Evolutionary conservation across 2,329 filamentous ascomycete genomes (phyloP).

Genomic region (Trichoderma endophyticum): DNA sequence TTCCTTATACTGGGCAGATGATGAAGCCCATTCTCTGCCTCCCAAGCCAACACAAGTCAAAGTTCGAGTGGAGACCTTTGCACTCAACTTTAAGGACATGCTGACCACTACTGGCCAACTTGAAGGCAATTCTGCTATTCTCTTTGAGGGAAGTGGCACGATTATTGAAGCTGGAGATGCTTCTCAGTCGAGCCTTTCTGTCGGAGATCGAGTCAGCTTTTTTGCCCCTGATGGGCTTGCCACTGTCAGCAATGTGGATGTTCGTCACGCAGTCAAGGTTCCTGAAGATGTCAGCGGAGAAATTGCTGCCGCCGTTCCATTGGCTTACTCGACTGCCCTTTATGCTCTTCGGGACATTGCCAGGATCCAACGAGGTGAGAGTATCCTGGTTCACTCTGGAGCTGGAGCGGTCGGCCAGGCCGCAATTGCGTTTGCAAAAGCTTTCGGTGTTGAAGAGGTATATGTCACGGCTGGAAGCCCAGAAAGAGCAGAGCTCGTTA

Average conservation of each 20-base stretch:
- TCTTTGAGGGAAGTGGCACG: slow-evolving; percentile 12
- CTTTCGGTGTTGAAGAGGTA: slow-evolving; percentile 24
- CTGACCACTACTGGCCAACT: slow-evolving; percentile 7
- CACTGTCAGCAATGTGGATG: slow-evolving; percentile 12
- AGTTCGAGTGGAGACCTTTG: slow-evolving; percentile 1
- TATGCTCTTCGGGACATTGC: slow-evolving; percentile 27
- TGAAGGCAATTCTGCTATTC: background rate
- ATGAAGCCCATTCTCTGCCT: background rate
- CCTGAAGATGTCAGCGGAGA: background rate
- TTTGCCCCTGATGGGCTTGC: slow-evolving; percentile 14
- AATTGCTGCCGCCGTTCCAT: background rate
- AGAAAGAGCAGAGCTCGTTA: slow-evolving; percentile 29
- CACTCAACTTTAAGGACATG: slow-evolving; percentile 17
- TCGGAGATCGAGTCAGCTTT: slow-evolving; percentile 15
- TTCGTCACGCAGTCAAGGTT: background rate
- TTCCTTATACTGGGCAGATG: slow-evolving; percentile 15
- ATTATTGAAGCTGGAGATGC: slow-evolving; percentile 2
- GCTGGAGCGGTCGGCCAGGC: slow-evolving; percentile 24
- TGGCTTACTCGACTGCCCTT: slow-evolving; percentile 14
- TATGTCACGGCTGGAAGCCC: slow-evolving; percentile 30
- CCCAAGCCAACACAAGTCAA: slow-evolving; percentile 4
- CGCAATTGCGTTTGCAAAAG: slow-evolving; percentile 20
- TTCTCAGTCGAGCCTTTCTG: background rate
- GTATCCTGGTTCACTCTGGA: slow-evolving; percentile 26
- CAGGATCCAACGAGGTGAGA: slow-evolving; percentile 24